phyloP scores from a whole-genome alignment of 1,284 basidiomycete genomes.

The Cutaneotrichosporon spelunceum region DNA sequence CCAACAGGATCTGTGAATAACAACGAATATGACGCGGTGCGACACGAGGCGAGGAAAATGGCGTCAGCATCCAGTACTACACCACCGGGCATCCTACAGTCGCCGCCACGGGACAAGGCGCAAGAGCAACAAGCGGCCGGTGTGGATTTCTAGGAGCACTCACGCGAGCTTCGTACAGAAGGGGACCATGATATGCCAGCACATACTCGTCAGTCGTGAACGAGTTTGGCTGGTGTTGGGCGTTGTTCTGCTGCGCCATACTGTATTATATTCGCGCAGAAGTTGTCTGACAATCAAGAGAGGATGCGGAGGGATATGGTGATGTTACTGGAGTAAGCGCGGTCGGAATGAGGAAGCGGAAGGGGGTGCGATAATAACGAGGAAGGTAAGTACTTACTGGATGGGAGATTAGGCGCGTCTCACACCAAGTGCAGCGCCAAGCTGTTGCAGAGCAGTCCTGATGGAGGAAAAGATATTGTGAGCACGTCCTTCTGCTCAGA shows the following conservation, averaged over 20 bases:
- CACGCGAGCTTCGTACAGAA: slow-evolving; percentile 90
- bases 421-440: neutral
- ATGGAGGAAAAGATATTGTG: neutral
- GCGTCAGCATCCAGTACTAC: slow-evolving; percentile 24
- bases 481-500: neutral
- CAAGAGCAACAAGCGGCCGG: slow-evolving; percentile 16
- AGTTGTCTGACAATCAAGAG: neutral
- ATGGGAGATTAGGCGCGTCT: neutral
- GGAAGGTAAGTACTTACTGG: neutral
- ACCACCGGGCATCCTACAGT: slow-evolving; percentile 7
- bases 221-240: slow-evolving; percentile 33
- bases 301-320: neutral
- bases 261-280: slow-evolving; percentile 1
- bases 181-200: slow-evolving; percentile 88
- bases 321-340: neutral
- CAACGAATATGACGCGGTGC: slow-evolving; percentile 1
- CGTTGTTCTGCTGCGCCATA: slow-evolving; percentile 23
- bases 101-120: slow-evolving; percentile 13
- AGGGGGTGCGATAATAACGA: neutral
- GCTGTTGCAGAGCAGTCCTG: neutral
- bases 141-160: slow-evolving; percentile 28
- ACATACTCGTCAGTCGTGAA: slow-evolving; percentile 67
- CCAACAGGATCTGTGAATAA: slow-evolving; percentile 64
- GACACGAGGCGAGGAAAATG: neutral
- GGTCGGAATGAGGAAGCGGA: neutral